Evolutionary conservation across 768 basidiomycete species (phyloP).

Genomic region (Brasilioporus rufonigricans): DNA sequence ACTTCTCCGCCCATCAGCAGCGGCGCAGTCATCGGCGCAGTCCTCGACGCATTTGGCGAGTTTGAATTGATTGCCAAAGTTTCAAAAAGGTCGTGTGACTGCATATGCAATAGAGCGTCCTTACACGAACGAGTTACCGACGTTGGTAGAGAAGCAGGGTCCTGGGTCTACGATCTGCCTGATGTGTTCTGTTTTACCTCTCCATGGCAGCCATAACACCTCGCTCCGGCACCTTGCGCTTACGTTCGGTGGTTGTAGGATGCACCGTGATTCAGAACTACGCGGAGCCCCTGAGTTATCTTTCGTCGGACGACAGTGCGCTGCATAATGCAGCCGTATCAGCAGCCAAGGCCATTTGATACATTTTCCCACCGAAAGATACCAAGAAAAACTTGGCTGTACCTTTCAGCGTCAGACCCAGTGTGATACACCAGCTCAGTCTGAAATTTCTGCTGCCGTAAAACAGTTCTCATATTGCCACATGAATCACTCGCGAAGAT

Average conservation of each 20-base stretch:
- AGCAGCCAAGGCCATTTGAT: not conserved
- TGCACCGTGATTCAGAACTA: not conserved
- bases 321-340: too few species aligned
- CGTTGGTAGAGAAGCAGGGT: not conserved
- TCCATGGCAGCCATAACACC: not conserved
- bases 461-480: not conserved
- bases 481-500: too few species aligned
- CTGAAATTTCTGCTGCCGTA: not conserved
- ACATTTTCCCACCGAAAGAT: too few species aligned
- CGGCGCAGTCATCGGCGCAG: too few species aligned
- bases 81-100: not conserved
- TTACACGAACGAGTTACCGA: not conserved
- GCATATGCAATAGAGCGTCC: not conserved
- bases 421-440: too few species aligned
- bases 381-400: too few species aligned
- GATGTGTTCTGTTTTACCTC: not conserved
- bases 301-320: too few species aligned
- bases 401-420: too few species aligned
- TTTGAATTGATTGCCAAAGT: slow-evolving; percentile 10
- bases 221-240: not conserved
- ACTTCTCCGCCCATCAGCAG: slow-evolving; percentile 5
- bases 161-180: not conserved
- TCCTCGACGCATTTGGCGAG: not conserved
- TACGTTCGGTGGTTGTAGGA: not conserved
- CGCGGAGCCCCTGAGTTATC: too few species aligned